A percentile compares a stretch with the other conserved stretches of the same genome.
Evolutionary conservation across 208 protist genomes (phyloP).

Genomic region (Acanthamoeba triangularis): DNA sequence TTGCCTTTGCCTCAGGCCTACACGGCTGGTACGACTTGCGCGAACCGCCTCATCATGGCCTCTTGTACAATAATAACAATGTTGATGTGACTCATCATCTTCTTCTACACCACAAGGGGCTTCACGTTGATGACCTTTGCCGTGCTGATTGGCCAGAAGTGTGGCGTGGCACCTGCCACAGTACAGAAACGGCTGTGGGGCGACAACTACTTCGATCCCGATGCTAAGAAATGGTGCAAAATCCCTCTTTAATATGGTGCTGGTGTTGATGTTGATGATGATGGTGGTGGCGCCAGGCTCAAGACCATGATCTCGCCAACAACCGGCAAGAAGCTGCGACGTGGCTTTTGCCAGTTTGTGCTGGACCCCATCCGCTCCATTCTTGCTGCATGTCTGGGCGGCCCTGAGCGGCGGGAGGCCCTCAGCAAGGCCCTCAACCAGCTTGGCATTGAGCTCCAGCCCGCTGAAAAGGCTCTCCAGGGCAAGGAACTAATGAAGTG

Average conservation of each 20-base stretch:
- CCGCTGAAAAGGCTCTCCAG: slow-evolving; percentile 94
- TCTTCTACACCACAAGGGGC: slow-evolving; percentile 78
- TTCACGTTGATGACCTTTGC: slow-evolving; percentile 99
- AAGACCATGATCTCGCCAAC: neutral
- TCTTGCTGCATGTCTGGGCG: slow-evolving; percentile 89
- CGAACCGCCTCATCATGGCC: too few relatives aligned
- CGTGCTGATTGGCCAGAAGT: slow-evolving; percentile 97
- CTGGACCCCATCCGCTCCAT: slow-evolving; percentile 98
- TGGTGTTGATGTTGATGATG: too few relatives aligned
- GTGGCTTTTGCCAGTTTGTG: slow-evolving; percentile 98
- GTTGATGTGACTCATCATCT: neutral
- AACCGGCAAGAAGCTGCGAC: slow-evolving; percentile 86
- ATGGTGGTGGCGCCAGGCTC: neutral
- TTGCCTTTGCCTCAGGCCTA: slow-evolving; percentile 99
- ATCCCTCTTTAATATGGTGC: too few relatives aligned
- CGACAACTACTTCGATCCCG: slow-evolving; percentile 98
- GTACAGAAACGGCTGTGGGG: slow-evolving; percentile 98
- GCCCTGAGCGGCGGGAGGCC: neutral
- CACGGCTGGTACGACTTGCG: slow-evolving; percentile 98
- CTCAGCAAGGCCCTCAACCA: slow-evolving; percentile 89
- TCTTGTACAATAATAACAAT: too few relatives aligned
- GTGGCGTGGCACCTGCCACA: slow-evolving; percentile 91
- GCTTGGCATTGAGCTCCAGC: slow-evolving; percentile 96
- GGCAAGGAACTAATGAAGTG: slow-evolving; percentile 98
- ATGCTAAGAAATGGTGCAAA: slow-evolving; percentile 95